Percentiles rank a stretch among this genome's conserved stretches.
Evolutionary conservation across 495 filamentous ascomycete species (phyloP).

Genomic region (Baudoinia panamericana): DNA sequence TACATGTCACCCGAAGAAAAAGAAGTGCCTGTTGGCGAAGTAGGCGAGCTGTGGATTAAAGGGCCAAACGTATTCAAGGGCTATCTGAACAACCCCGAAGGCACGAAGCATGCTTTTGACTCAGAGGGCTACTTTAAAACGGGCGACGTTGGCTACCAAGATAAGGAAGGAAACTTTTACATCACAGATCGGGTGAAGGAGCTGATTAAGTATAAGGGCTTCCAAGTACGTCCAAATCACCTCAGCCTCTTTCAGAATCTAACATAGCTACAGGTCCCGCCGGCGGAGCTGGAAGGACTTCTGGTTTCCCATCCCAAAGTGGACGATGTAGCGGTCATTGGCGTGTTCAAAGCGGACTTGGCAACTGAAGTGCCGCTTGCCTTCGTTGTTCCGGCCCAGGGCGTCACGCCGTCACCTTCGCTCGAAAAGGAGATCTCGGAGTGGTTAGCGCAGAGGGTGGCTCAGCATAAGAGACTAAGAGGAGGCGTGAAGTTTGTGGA

Average conservation of each 20-base stretch:
- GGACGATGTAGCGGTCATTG: constrained; percentile 35
- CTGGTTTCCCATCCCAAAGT: constrained; percentile 32
- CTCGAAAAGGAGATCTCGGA: constrained; percentile 23
- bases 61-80: constrained; percentile 32
- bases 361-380: constrained; percentile 26
- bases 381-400: constrained; percentile 25
- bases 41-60: constrained; percentile 29
- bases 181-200: constrained; percentile 35
- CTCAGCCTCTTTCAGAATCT: neutral
- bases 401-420: constrained; percentile 15
- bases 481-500: constrained; percentile 30
- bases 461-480: constrained; percentile 29
- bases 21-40: constrained; percentile 27
- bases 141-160: constrained; percentile 28
- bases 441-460: constrained; percentile 23
- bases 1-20: constrained; percentile 27
- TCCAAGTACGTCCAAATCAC: constrained; percentile 28
- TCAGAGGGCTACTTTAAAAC: constrained; percentile 29
- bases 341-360: constrained; percentile 28
- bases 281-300: constrained; percentile 38
- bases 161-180: constrained; percentile 28
- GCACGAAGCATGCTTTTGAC: constrained; percentile 29
- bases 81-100: constrained; percentile 31
- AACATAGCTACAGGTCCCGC: constrained; percentile 25
- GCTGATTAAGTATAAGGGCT: constrained; percentile 35